Conservation (phyloP, 1,139 yeast species). For the Candida glucosophila region DNA sequence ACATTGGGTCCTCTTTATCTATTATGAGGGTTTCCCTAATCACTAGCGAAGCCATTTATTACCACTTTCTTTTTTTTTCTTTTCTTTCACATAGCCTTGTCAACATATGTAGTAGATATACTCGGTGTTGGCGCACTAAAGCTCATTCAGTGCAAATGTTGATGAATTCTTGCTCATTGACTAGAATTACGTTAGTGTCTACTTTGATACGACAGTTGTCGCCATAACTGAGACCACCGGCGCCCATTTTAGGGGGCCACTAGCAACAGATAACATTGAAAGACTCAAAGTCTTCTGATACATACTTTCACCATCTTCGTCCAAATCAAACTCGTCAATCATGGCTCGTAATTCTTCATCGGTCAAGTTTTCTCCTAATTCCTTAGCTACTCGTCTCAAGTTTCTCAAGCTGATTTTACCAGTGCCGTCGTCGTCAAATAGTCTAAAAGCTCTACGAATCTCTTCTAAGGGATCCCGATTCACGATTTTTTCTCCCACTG, state of each 20-base stretch:
- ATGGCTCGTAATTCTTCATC: constrained; percentile 92
- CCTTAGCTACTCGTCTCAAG: constrained; percentile 83
- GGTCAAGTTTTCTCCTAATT: constrained; percentile 82
- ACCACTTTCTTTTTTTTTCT: too few relatives aligned
- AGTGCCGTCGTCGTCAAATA: constrained; percentile 83
- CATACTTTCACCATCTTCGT: constrained; percentile 86
- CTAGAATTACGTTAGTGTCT: too few relatives aligned
- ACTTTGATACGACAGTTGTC: too few relatives aligned
- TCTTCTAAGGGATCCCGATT: constrained; percentile 92
- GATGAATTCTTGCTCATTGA: constrained; percentile 87
- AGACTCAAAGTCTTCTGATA: constrained; percentile 11
- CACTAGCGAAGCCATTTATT: too few relatives aligned
- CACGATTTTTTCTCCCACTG: constrained; percentile 67
- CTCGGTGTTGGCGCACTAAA: too few relatives aligned
- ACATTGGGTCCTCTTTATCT: too few relatives aligned
- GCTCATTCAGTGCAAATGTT: constrained; percentile 70
- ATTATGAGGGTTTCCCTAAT: too few relatives aligned
- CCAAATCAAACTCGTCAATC: constrained; percentile 96
- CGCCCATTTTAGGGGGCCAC: too few relatives aligned
- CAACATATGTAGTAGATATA: too few relatives aligned
- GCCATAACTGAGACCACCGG: too few relatives aligned
- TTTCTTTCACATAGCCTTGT: too few relatives aligned
- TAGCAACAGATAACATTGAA: too few relatives aligned
- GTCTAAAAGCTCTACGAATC: constrained; percentile 77
- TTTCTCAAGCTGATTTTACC: constrained; percentile 82